Base-by-base conservation (phyloP, 495 filamentous ascomycete genomes). In the Neurospora sp. region DNA sequence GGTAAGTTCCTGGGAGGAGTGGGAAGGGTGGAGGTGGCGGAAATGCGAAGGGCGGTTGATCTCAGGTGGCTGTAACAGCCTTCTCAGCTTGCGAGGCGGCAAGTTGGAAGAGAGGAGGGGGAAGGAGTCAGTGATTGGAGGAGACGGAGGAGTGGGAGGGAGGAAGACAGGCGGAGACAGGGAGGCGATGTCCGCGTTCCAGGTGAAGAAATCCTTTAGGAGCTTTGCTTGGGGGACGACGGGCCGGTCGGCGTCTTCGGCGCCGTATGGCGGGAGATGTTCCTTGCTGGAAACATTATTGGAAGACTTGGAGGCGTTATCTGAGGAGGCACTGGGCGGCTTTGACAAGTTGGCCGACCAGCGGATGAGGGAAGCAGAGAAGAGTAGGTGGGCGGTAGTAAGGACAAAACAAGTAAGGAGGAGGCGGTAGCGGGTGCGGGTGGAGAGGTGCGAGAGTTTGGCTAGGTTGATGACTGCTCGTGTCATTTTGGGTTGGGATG, bases 11-110 rank as follows among this genome's bases (percentile, higher is more conserved):
- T 31, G 23, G 23, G 54, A 54, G 10, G 46, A 31, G 12, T 16
- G 54, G 6, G 54, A 62, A 3, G 54, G 54, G 54, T 31, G 54
- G 54, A 62, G 54, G n/a, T 72, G 73, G 78, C 85, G 83, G 1
- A 77, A 75, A 9, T 73, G 69, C 18, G 83, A 82, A 39, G 83
- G 83, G 37, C 79, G 72, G 79, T 85, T 82, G 37, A 82, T 77
- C n/a, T 77, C 74, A 38, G 78, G 84, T 1, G 81, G 71, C 2
- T 41, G 71, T 39, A 80, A 72, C 8, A 79, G 70, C 35, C 16
- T 73, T 39, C 12, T 72, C 5, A 62, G 54, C 16, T 62, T 62
- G 54, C 23, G 54, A 7, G 77, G 73, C 20, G 70, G 60, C 12
- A 72, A 74, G 49, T 77, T 49, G 20, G 49, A 35, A 4, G 76